Conservation (phyloP, 2,329 filamentous ascomycete species). For the Fusarium cicatricum region DNA sequence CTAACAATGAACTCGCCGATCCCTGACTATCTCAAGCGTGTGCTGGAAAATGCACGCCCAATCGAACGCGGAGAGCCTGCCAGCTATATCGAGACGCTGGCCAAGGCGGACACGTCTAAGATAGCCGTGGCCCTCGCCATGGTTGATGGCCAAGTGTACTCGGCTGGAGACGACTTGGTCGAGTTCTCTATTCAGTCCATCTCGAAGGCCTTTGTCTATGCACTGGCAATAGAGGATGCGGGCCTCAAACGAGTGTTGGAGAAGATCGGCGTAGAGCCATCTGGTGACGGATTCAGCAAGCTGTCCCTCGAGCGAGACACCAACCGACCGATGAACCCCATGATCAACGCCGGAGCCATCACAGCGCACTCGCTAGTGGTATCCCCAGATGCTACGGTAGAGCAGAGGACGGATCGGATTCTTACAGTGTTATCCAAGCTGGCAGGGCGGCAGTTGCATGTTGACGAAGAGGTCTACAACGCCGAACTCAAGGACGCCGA, state of each 20-base stretch:
- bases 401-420: constrained; percentile 49
- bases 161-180: constrained; percentile 48
- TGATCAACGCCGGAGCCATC: constrained; percentile 50
- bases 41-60: constrained; percentile 45
- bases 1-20: constrained; percentile 46
- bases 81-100: constrained; percentile 50
- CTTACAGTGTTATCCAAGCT: constrained; percentile 46
- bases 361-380: constrained; percentile 46
- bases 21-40: constrained; percentile 45
- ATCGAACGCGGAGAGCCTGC: constrained; percentile 45
- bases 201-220: constrained; percentile 52
- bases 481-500: constrained; percentile 48
- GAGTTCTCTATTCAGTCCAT: constrained; percentile 55
- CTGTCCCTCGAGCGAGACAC: constrained; percentile 43
- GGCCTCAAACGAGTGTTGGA: constrained; percentile 47
- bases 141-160: constrained; percentile 52
- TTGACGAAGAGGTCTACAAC: constrained; percentile 51
- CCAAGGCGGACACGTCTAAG: constrained; percentile 50
- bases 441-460: constrained; percentile 47
- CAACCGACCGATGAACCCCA: constrained; percentile 48
- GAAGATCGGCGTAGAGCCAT: constrained; percentile 53
- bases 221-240: constrained; percentile 50
- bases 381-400: constrained; percentile 42
- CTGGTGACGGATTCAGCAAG: constrained; percentile 50
- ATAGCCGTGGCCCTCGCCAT: constrained; percentile 50